Base-by-base conservation (phyloP, 176 grass and related monocot species). In the Coix lacrymajobi region DNA sequence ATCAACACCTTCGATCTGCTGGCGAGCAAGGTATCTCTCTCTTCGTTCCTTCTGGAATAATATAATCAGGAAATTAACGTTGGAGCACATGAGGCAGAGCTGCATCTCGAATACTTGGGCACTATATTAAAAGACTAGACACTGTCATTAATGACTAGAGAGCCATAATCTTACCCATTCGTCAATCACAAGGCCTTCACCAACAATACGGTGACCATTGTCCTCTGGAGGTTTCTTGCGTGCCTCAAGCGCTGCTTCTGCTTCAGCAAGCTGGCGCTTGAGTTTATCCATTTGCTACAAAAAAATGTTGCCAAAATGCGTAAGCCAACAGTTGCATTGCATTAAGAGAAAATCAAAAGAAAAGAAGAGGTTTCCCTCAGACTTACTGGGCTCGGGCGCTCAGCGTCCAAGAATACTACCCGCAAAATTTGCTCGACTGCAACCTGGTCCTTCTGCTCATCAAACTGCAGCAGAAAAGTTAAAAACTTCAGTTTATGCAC, bases 161-260 rank as follows among this genome's bases (percentile, higher is more conserved):
- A 66, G n/a, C 12, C 54, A 4, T 44, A 9, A 72, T 81, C 85
- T 92, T 98, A 98, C 96, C 96, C 96, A 98, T 95, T 98, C 92
- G 81, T 98, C 96, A 36, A 98, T 98, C 25, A 98, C 92, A 51
- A 98, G 91, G 52, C 96, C 96, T 90, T 95, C 96, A 22, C 96
- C 96, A 69, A 98, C 82, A 52, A 98, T 85, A 31, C 67, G 82
- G 40, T 87, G 89, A 25, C 91, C 80, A 1, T 73, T 67, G 30
- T 98, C 92, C 75, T 98, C 91, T 7, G 91, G 93, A 83, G 91
- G 93, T 80, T 95, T 98, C 96, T 95, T 98, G 70, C 85, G 96
- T 84, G 92, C 87, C 77, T 98, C 96, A 22, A 98, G 68, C 4
- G 92, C 93, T 28, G 91, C 96, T 67, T 98, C 96, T 71, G 96